Percentiles rank a stretch among this genome's conserved stretches.
Evolutionary conservation across 2,329 filamentous ascomycete genomes (phyloP).

Genomic region (Cadophora gregata): DNA sequence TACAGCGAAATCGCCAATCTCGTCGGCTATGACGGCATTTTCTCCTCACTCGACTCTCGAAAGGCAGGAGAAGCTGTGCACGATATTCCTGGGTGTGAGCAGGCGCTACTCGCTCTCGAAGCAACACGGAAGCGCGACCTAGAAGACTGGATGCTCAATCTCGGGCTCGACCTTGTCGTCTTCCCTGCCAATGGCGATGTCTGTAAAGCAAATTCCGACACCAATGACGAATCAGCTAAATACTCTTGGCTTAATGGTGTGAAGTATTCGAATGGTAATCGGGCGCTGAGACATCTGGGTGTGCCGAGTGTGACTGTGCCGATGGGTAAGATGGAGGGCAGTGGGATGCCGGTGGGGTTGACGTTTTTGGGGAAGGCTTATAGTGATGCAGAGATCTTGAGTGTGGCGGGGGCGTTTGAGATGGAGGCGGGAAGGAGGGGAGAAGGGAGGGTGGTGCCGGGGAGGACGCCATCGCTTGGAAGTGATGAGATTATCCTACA

Average conservation of each 20-base stretch:
- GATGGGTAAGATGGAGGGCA: conserved; percentile 39
- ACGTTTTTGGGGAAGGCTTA: conserved; percentile 58
- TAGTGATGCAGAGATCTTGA: conserved; percentile 47
- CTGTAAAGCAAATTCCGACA: not conserved
- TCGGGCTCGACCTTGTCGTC: not conserved
- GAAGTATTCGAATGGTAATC: conserved; percentile 59
- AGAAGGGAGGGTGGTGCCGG: not conserved
- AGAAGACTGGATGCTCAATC: not conserved
- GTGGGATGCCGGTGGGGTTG: conserved; percentile 57
- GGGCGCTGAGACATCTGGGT: conserved; percentile 58
- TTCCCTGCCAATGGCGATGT: not conserved
- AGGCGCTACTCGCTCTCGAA: not conserved
- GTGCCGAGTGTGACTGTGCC: conserved; percentile 59
- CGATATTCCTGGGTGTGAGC: not conserved
- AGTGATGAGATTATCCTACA: not conserved
- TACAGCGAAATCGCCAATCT: not conserved
- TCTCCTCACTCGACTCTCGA: conserved; percentile 29
- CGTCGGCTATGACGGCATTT: not conserved
- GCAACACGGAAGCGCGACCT: not conserved
- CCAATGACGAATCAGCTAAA: not conserved
- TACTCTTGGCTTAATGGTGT: conserved; percentile 57
- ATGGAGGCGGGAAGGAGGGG: not conserved
- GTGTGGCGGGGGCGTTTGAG: not conserved
- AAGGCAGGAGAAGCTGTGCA: not conserved
- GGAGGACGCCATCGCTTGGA: not conserved